Evolutionary conservation across 345 rosid genomes (phyloP).

Genomic region (Gossypium arboreum): DNA sequence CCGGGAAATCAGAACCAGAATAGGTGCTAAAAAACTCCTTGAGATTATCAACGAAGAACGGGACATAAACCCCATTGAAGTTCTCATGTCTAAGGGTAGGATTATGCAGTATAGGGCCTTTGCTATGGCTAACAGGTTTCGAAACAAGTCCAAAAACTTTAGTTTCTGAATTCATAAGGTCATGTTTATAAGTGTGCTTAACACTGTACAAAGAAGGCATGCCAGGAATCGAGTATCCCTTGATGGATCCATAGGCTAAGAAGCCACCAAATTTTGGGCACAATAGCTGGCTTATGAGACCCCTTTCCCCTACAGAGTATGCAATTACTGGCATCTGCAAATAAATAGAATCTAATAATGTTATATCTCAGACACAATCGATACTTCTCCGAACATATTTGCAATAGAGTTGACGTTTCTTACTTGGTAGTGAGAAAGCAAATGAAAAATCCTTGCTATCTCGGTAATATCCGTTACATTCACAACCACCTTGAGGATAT

Average conservation of each 20-base stretch:
- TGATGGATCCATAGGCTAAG: slow-evolving; percentile 51
- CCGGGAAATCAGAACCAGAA: slow-evolving; percentile 42
- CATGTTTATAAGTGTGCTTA: slow-evolving; percentile 32
- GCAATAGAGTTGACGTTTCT: not conserved
- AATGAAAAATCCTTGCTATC: slow-evolving; percentile 34
- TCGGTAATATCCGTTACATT: slow-evolving; percentile 47
- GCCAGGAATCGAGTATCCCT: slow-evolving; percentile 39
- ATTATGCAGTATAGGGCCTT: slow-evolving; percentile 63
- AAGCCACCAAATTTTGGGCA: slow-evolving; percentile 45
- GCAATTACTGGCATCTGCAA: slow-evolving; percentile 48
- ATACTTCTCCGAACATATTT: not conserved
- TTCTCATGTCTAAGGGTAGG: slow-evolving; percentile 46
- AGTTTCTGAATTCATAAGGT: slow-evolving; percentile 34
- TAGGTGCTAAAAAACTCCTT: slow-evolving; percentile 46
- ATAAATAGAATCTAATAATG: not conserved
- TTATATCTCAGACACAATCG: not conserved
- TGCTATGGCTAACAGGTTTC: slow-evolving; percentile 62
- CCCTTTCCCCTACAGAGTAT: slow-evolving; percentile 53
- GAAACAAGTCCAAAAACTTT: slow-evolving; percentile 54
- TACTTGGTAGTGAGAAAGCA: slow-evolving; percentile 42
- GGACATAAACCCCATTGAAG: slow-evolving; percentile 53
- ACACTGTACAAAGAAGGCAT: slow-evolving; percentile 44
- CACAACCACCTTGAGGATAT: slow-evolving; percentile 38
- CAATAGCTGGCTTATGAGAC: slow-evolving; percentile 54
- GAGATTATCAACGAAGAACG: slow-evolving; percentile 58